Evolutionary conservation across 345 rosid species (phyloP), one percentile per base, ranked within the genome.

Genomic region (Ceriops zippeliana): DNA sequence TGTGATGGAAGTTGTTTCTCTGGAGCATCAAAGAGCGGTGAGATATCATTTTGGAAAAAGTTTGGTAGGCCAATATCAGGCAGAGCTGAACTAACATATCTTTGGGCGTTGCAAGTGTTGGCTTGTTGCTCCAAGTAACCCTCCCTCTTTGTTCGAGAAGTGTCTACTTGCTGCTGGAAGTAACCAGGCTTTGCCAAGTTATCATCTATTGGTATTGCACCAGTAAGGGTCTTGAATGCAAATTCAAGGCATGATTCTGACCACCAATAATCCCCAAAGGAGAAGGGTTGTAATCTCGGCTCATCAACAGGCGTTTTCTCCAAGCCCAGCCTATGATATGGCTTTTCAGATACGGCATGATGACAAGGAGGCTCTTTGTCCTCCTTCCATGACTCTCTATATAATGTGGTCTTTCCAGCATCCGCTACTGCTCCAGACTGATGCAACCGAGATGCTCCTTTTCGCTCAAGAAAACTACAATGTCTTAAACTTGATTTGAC

Each of bases 181-280:
- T 73, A 77, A 73, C 49, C 73, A 65, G 80, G 85, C 65, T 73
- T 69, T 65, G 67, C 67, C 6, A 81, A 72, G 70, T 75, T 73
- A 31, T 80, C 80, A 21, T 79, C 83, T n/a, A 67, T 30, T 7
- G 76, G 74, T 27, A 60, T 57, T 54, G 79, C 58, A 42, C 72
- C 84, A 24, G 82, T 71, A 67, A 81, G 74, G 57, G 87, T 85
- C 82, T 82, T 85, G 75, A 77, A 81, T 54, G 92, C 79, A 58
- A 78, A 85, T 65, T 81, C 61, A 13, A 80, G 80, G 68, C 82
- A 70, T 3, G 85, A 85, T 46, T 79, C 80, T 32, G 80, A 73
- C 85, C 86, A 73, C 86, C 87, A 85, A 69, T 61, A 75, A 51
- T 71, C 80, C 28, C 59, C 72, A 32, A 53, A 71, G 26, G 84